These are phyloP conservation scores for Candida stauntonica DNA, from an alignment of 805 yeast species.

Conservation along the genomic window DNA sequence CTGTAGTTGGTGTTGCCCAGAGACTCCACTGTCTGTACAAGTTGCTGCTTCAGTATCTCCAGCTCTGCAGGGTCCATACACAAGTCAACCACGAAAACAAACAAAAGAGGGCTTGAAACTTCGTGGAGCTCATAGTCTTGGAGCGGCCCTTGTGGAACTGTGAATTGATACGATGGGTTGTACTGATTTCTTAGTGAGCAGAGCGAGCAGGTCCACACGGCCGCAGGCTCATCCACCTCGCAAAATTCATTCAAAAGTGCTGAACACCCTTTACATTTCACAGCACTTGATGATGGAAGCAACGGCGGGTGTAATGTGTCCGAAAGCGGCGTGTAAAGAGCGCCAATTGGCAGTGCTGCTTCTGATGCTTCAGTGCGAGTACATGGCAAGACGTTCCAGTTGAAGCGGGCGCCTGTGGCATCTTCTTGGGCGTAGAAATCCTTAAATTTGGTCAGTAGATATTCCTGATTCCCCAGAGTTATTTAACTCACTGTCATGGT, in stretches of 20 bases:
- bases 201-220: constrained; percentile 78
- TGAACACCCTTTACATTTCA: constrained; percentile 65
- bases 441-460: too few species aligned
- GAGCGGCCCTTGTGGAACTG: not conserved
- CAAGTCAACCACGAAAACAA: constrained; percentile 76
- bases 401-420: constrained; percentile 48
- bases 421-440: constrained; percentile 41
- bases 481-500: constrained; percentile 1
- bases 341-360: constrained; percentile 86
- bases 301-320: not conserved
- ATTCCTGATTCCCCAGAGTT: constrained; percentile 26
- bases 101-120: constrained; percentile 60
- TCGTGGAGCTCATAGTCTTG: constrained; percentile 25
- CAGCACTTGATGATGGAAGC: constrained; percentile 30
- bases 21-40: constrained; percentile 57
- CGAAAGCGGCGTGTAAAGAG: constrained; percentile 78
- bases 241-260: constrained; percentile 83
- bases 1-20: constrained; percentile 76
- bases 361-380: constrained; percentile 85
- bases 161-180: not conserved
- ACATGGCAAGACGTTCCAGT: constrained; percentile 84
- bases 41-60: constrained; percentile 66
- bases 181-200: constrained; percentile 39
- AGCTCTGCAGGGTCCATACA: constrained; percentile 83
- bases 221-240: constrained; percentile 65